A percentile compares a stretch with the other conserved stretches of the same genome.
These are phyloP conservation scores for Chamaecyparis obtusa DNA, from an alignment of 75 land plant species.

Conservation along the genomic window DNA sequence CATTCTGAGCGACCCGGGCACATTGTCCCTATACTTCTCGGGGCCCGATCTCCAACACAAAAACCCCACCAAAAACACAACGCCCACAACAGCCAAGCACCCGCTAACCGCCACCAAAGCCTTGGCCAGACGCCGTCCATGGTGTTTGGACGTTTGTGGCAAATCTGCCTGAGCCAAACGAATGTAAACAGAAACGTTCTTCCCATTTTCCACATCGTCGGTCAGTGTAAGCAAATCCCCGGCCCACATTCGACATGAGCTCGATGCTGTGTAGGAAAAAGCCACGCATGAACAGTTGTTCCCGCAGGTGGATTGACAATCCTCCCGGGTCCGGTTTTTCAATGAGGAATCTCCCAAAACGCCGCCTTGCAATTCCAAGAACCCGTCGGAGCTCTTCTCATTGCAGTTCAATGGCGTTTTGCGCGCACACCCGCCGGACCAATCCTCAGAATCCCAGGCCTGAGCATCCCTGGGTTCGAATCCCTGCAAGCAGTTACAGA, in stretches of 20 bases:
- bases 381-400: conserved; percentile 6
- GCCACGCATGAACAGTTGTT: conserved; percentile 11
- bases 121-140: not conserved
- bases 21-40: not conserved
- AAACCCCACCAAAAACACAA: not conserved
- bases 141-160: not conserved
- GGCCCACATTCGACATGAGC: not conserved
- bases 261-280: not conserved
- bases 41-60: not conserved
- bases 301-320: not conserved
- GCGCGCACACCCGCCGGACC: conserved; percentile 39
- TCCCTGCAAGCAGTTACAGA: conserved; percentile 39
- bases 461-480: conserved; percentile 19
- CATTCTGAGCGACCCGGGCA: not conserved
- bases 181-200: not conserved
- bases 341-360: not conserved
- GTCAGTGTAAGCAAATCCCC: not conserved
- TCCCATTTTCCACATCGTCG: not conserved
- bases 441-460: conserved; percentile 32
- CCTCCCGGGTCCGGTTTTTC: not conserved
- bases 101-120: not conserved
- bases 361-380: conserved; percentile 4
- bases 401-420: conserved; percentile 18
- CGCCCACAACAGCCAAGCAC: not conserved
- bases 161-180: not conserved